A percentile compares a stretch with the other conserved stretches of the same genome.
These are phyloP conservation scores for Boeremia lycopersici DNA, from an alignment of 2,329 filamentous ascomycete genomes.

Conservation along the genomic window DNA sequence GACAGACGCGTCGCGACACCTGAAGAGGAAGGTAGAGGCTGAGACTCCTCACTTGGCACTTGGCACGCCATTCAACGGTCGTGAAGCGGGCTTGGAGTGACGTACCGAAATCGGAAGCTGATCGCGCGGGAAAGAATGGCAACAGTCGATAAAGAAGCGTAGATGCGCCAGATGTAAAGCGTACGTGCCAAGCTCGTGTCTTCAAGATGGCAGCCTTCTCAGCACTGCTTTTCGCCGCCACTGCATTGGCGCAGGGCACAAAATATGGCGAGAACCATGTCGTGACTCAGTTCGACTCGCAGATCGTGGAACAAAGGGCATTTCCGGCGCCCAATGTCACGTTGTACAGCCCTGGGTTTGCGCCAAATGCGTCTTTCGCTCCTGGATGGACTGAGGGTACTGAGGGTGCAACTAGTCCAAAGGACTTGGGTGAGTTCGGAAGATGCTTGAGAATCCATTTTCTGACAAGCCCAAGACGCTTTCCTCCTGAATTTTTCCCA, in stretches of 20 bases:
- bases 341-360: constrained; percentile 41
- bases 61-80: constrained; percentile 26
- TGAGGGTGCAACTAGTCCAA: constrained; percentile 40
- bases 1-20: constrained; percentile 5
- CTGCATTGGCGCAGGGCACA: constrained; percentile 26
- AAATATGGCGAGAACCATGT: constrained; percentile 44
- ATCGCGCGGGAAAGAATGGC: not conserved
- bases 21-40: constrained; percentile 19
- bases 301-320: constrained; percentile 40
- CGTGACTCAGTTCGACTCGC: constrained; percentile 32
- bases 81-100: constrained; percentile 27
- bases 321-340: constrained; percentile 42
- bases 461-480: constrained; percentile 22
- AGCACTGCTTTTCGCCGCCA: constrained; percentile 19
- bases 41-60: constrained; percentile 21
- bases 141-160: constrained; percentile 6
- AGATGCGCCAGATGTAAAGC: not conserved
- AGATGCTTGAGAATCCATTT: not conserved
- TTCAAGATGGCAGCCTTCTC: constrained; percentile 12
- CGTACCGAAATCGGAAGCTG: constrained; percentile 20
- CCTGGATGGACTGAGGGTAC: constrained; percentile 39
- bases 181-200: not conserved
- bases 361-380: constrained; percentile 33
- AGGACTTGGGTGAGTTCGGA: constrained; percentile 22
- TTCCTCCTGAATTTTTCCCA: constrained; percentile 37